Evolutionary conservation across 306 rosid species (phyloP), one percentile per base, ranked within the genome.

Genomic region (Coriaria nepalensis): DNA sequence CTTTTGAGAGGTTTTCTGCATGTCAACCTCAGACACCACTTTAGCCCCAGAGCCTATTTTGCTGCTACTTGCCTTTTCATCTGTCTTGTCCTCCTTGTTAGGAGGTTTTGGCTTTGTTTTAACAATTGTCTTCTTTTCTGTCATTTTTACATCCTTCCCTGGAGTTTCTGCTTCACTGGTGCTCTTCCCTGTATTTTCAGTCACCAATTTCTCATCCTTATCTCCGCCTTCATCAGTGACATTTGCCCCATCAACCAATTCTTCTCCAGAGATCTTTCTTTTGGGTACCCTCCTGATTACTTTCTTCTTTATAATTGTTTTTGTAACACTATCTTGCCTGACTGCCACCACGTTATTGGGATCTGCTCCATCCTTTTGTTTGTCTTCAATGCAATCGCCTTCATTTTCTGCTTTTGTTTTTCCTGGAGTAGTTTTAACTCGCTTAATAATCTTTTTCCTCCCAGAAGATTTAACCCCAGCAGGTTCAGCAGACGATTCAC

Each of bases 201-300:
- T 13, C 46, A 53, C 75, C 49, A 35, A 59, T 33, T 10, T 61
- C 45, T 61, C 77, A 46, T 64, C 62, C 37, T 37, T 65, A 29
- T 64, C 77, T 48, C 45, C 71, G 20, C 36, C 75, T 48, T 56
- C 74, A 59, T 69, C 61, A 33, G 52, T 45, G 15, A 64, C 78
- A 57, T 78, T 41, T 50, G 43, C 69, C 53, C 40, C 74, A 51
- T 74, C 41, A 32, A 64, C 55, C 42, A 75, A 60, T 47, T 58
- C 74, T 59, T 57, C 79, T 32, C 33, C 69, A 65, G 76, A 46
- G 7, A 70, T 83, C 62, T 92, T 90, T 63, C 59, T 79, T 59
- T 85, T 92, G 14, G 93, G 78, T 12, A 92, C 78, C 64, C 90
- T 82, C 68, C 75, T 92, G 58, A 92, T 85, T 10, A 92, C 59